Percentiles rank a stretch among this genome's conserved stretches.
Evolutionary conservation across 805 yeast genomes (phyloP).

Genomic region (Suhomyces sp.): DNA sequence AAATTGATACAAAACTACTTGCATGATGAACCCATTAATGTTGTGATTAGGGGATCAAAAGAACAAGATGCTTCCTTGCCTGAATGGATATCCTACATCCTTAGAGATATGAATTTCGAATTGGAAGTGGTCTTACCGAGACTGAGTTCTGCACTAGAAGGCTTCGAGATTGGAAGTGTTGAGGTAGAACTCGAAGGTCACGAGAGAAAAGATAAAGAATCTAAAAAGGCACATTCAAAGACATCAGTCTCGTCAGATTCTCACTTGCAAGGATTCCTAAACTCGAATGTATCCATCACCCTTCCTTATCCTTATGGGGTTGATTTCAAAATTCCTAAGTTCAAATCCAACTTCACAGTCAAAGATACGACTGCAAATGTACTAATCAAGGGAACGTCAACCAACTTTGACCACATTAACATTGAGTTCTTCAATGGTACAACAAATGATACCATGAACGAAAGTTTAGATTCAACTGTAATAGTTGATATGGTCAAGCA

Average conservation of each 20-base stretch:
- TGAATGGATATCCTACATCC: slow-evolving; percentile 23
- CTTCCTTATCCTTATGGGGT: slow-evolving; percentile 4
- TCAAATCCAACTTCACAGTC: slow-evolving; percentile 9
- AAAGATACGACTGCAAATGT: slow-evolving; percentile 5
- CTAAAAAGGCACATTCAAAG: too few species aligned
- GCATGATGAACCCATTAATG: slow-evolving; percentile 16
- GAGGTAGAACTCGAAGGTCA: slow-evolving; percentile 2
- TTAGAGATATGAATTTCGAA: slow-evolving; percentile 13
- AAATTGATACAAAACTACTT: slow-evolving; percentile 18
- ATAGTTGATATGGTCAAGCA: too few species aligned
- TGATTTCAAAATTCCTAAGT: slow-evolving; percentile 7
- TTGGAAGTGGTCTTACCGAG: slow-evolving; percentile 16
- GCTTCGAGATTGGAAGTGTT: not conserved
- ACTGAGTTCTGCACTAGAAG: not conserved
- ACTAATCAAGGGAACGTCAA: slow-evolving; percentile 11
- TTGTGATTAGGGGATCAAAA: slow-evolving; percentile 19
- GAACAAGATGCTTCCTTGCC: slow-evolving; percentile 17
- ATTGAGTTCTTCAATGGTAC: not conserved
- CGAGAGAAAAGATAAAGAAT: too few species aligned
- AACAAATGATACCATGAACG: too few species aligned
- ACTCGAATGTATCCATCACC: slow-evolving; percentile 6
- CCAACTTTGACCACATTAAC: slow-evolving; percentile 7
- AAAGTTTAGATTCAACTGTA: too few species aligned
- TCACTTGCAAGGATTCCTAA: slow-evolving; percentile 1
- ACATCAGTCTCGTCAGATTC: not conserved